Percentiles rank a stretch among this genome's conserved stretches.
phyloP scores from a whole-genome alignment of 2,329 filamentous ascomycete genomes.

The Lachnellula hyalina region DNA sequence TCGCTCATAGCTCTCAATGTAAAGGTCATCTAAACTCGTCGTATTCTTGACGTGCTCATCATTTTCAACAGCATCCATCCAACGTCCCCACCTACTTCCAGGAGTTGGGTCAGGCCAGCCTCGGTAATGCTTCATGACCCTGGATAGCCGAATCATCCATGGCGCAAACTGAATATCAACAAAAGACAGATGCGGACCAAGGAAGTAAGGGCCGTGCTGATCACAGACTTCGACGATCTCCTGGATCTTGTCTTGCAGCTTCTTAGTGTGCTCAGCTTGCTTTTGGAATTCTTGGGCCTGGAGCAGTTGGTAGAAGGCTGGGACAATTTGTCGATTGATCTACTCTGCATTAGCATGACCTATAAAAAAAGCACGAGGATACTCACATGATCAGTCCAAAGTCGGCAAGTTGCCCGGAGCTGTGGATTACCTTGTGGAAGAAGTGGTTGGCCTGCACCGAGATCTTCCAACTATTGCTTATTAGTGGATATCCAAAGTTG shows the following conservation, averaged over 20 bases:
- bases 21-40: conserved; percentile 45
- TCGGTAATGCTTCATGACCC: conserved; percentile 35
- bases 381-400: conserved; percentile 76
- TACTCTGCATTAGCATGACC: conserved; percentile 30
- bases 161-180: conserved; percentile 37
- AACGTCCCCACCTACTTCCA: conserved; percentile 33
- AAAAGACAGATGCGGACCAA: conserved; percentile 32
- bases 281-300: conserved; percentile 56
- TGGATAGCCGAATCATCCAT: conserved; percentile 35
- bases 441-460: conserved; percentile 53
- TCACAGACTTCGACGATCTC: conserved; percentile 34
- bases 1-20: conserved; percentile 64
- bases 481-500: not conserved
- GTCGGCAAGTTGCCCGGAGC: conserved; percentile 64
- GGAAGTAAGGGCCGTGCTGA: conserved; percentile 31
- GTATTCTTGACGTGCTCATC: conserved; percentile 35
- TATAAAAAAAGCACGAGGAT: not conserved
- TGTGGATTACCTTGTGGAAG: conserved; percentile 61
- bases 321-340: conserved; percentile 73
- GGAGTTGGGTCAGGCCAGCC: conserved; percentile 34
- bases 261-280: conserved; percentile 53
- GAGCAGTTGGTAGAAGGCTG: conserved; percentile 69
- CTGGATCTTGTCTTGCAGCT: conserved; percentile 60
- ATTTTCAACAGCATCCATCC: conserved; percentile 35
- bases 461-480: conserved; percentile 61